Evolutionary conservation across 2,329 filamentous ascomycete species (phyloP).

Genomic region (Alternaria sp.): DNA sequence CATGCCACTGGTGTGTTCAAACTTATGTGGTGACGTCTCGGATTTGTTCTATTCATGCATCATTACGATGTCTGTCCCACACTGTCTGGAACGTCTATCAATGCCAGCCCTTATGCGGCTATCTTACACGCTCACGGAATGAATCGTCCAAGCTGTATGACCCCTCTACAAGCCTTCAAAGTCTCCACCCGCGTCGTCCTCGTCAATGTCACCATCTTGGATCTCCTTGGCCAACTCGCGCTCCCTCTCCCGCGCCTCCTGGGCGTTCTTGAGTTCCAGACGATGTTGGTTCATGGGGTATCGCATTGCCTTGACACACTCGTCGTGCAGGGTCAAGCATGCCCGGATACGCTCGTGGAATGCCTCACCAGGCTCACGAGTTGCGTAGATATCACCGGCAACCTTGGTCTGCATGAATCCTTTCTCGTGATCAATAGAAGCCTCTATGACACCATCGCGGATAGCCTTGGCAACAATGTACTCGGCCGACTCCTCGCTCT

Average conservation of each 20-base stretch:
- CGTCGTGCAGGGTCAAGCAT: slow-evolving; percentile 90
- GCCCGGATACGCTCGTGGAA: slow-evolving; percentile 97
- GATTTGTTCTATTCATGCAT: slow-evolving; percentile 32
- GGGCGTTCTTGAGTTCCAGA: slow-evolving; percentile 95
- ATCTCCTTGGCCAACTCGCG: slow-evolving; percentile 99
- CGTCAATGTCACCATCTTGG: slow-evolving; percentile 94
- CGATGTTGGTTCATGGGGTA: slow-evolving; percentile 99
- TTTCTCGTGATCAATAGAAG: slow-evolving; percentile 88
- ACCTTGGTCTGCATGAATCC: slow-evolving; percentile 99
- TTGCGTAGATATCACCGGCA: slow-evolving; percentile 93
- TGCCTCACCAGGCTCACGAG: slow-evolving; percentile 91
- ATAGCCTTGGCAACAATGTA: slow-evolving; percentile 99
- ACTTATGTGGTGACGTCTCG: slow-evolving; percentile 1
- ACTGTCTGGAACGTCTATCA: slow-evolving; percentile 28
- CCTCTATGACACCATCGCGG: slow-evolving; percentile 95
- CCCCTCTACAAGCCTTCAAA: slow-evolving; percentile 86
- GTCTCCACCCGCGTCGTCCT: slow-evolving; percentile 93
- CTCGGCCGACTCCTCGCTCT: slow-evolving; percentile 96
- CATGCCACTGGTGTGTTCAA: neutral
- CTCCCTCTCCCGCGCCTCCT: slow-evolving; percentile 96
- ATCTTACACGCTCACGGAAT: slow-evolving; percentile 26
- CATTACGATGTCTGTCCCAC: slow-evolving; percentile 26
- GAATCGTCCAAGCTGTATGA: slow-evolving; percentile 3
- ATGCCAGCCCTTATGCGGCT: slow-evolving; percentile 29
- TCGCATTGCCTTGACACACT: slow-evolving; percentile 99